Evolutionary conservation across 2,329 filamentous ascomycete genomes (phyloP).

Genomic region (Parasarocladium wereldwijsianum): DNA sequence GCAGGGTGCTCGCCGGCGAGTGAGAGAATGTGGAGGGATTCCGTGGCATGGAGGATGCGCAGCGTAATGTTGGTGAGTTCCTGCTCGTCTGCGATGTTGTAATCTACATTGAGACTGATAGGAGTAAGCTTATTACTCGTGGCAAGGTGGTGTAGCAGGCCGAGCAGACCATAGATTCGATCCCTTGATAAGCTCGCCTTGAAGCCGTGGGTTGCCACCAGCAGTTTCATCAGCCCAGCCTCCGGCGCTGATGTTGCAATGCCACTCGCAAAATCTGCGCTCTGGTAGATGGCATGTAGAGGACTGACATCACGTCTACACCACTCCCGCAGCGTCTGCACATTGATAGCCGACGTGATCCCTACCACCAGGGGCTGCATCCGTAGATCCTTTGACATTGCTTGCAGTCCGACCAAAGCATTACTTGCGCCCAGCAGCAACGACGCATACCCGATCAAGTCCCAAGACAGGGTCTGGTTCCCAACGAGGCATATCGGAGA

Average conservation of each 20-base stretch:
- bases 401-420: slow-evolving; percentile 7
- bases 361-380: slow-evolving; percentile 6
- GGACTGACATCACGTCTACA: slow-evolving; percentile 7
- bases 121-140: slow-evolving; percentile 6
- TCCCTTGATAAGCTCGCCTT: slow-evolving; percentile 9
- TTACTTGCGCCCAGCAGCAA: slow-evolving; percentile 7
- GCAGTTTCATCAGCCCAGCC: slow-evolving; percentile 6
- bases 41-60: slow-evolving; percentile 7
- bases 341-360: slow-evolving; percentile 7
- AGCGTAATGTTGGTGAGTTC: slow-evolving; percentile 8
- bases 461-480: slow-evolving; percentile 7
- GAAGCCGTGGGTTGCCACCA: slow-evolving; percentile 9
- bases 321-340: slow-evolving; percentile 10
- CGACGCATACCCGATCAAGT: slow-evolving; percentile 8
- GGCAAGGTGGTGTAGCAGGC: slow-evolving; percentile 10
- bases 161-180: slow-evolving; percentile 12
- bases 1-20: slow-evolving; percentile 8
- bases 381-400: slow-evolving; percentile 1
- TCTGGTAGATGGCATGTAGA: slow-evolving; percentile 5
- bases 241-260: slow-evolving; percentile 6
- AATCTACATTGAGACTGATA: slow-evolving; percentile 8
- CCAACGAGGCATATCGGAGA: slow-evolving; percentile 11
- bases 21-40: slow-evolving; percentile 10
- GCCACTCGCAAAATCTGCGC: slow-evolving; percentile 7
- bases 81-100: slow-evolving; percentile 7